Evolutionary conservation across 306 rosid species (phyloP).

Genomic region (Prunus fruticosa): DNA sequence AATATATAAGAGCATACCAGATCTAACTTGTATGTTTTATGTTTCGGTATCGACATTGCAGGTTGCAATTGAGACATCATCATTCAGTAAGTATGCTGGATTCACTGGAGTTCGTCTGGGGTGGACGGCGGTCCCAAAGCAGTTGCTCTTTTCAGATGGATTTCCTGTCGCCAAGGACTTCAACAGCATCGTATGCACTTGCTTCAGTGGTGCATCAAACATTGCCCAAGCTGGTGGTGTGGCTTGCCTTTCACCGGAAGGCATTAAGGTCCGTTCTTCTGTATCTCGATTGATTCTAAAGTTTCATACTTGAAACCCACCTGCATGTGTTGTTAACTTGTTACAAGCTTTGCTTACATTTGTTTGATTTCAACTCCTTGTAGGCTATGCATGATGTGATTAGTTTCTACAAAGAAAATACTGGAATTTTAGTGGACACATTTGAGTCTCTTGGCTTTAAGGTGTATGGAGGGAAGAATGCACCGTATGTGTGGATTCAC

Average conservation of each 20-base stretch:
- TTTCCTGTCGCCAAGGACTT: constrained; percentile 89
- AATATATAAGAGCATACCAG: neutral
- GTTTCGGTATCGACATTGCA: constrained; percentile 27
- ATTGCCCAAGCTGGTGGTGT: constrained; percentile 89
- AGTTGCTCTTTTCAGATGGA: constrained; percentile 80
- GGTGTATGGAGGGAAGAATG: constrained; percentile 86
- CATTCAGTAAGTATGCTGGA: constrained; percentile 94
- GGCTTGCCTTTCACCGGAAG: constrained; percentile 92
- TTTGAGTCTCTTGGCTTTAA: constrained; percentile 91
- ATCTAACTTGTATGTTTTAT: neutral
- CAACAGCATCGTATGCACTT: constrained; percentile 80
- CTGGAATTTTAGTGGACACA: constrained; percentile 72
- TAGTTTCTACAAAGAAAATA: constrained; percentile 90
- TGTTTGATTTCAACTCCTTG: constrained; percentile 15
- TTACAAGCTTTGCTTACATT: neutral
- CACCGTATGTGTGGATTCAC: constrained; percentile 97
- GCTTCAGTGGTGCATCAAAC: constrained; percentile 96
- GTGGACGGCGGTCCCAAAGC: constrained; percentile 92
- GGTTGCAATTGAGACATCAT: constrained; percentile 96
- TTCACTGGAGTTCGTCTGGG: constrained; percentile 96
- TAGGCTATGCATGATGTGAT: constrained; percentile 81
- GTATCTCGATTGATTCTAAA: neutral
- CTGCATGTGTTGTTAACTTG: neutral
- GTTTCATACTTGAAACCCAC: neutral
- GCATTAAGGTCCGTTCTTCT: constrained; percentile 59